These are phyloP conservation scores for Eragrostis tef DNA, from an alignment of 202 grass and related monocot species.

Conservation along the genomic window DNA sequence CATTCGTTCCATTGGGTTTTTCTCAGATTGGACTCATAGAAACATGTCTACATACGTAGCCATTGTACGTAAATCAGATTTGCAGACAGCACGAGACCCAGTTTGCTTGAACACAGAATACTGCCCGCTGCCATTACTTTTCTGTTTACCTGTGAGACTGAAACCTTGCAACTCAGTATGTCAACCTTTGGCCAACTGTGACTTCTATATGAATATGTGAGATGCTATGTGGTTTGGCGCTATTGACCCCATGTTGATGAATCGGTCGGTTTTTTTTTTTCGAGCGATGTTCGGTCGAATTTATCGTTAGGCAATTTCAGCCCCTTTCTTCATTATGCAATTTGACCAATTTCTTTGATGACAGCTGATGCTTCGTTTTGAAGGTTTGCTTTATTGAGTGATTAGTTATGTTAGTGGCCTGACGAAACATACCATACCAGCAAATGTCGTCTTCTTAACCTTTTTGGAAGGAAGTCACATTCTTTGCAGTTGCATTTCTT, in stretches of 20 bases:
- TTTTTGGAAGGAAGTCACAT: conserved; percentile 35
- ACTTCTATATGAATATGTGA: background rate
- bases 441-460: background rate
- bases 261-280: no score
- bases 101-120: no score
- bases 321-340: conserved; percentile 13
- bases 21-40: no score
- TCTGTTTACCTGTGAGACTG: no score
- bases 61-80: no score
- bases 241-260: background rate
- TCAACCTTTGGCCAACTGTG: no score
- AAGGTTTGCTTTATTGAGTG: conserved; percentile 16
- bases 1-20: no score
- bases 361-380: conserved; percentile 26
- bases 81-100: no score
- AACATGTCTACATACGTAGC: no score
- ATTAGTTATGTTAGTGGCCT: conserved; percentile 6
- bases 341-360: conserved; percentile 5
- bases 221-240: background rate
- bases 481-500: conserved; percentile 35
- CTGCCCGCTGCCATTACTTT: no score
- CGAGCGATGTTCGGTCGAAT: background rate
- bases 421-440: background rate
- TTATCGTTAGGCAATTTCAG: background rate
- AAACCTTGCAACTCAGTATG: no score